These are phyloP conservation scores for Rhodotorula sp. DNA, from an alignment of 1,284 basidiomycete genomes.

Conservation along the genomic window DNA sequence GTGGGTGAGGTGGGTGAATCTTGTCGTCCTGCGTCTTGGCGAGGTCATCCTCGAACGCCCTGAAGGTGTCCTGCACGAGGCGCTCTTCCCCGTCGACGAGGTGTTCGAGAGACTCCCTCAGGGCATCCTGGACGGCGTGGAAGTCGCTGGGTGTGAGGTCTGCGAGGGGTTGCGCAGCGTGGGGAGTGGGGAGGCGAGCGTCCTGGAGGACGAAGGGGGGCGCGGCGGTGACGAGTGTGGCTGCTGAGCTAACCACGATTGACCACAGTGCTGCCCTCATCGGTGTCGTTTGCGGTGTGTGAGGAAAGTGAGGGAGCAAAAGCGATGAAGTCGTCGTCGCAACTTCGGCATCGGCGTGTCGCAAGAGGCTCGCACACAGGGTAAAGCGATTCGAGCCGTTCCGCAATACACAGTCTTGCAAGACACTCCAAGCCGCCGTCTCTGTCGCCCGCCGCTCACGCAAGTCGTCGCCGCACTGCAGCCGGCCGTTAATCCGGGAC, in stretches of 20 bases:
- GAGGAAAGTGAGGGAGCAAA: neutral
- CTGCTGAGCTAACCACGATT: neutral
- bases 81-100: neutral
- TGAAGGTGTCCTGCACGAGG: neutral
- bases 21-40: neutral
- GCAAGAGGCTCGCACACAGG: no score
- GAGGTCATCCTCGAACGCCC: neutral
- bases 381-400: no score
- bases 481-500: no score
- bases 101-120: conserved; percentile 11
- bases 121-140: conserved; percentile 6
- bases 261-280: neutral
- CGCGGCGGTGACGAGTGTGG: conserved; percentile 2
- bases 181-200: neutral
- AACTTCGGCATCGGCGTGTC: neutral
- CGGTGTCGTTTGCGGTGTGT: neutral
- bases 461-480: no score
- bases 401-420: no score
- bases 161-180: neutral
- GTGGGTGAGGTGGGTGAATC: neutral
- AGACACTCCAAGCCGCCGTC: no score
- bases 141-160: conserved; percentile 25
- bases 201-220: conserved; percentile 14
- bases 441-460: no score
- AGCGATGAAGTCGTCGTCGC: neutral